Conservation (phyloP, 352 stramenopile genomes). For the Globisporangium spinosum region DNA sequence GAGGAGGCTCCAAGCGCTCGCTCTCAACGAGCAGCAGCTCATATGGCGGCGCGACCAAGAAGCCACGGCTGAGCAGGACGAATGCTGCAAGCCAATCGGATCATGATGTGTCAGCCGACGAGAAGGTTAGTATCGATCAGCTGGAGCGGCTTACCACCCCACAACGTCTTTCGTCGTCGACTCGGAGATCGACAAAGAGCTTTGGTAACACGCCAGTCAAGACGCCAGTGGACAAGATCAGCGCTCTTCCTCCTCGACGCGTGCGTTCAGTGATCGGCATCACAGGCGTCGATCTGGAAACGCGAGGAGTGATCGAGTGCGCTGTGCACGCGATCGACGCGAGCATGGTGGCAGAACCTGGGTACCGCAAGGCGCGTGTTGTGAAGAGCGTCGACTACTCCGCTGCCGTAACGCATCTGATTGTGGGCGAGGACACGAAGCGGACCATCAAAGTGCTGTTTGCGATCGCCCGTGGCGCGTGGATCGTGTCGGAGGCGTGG, state of each 20-base stretch:
- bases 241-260: conserved; percentile 22
- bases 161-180: conserved; percentile 10
- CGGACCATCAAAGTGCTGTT: conserved; percentile 86
- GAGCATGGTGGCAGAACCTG: conserved; percentile 40
- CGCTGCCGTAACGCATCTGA: conserved; percentile 68
- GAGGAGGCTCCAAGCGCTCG: conserved; percentile 7
- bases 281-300: conserved; percentile 60
- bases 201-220: conserved; percentile 8
- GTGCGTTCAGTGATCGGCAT: conserved; percentile 69
- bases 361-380: conserved; percentile 64
- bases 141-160: conserved; percentile 15
- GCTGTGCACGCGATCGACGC: conserved; percentile 76
- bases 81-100: background rate
- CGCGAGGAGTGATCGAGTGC: conserved; percentile 60
- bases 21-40: conserved; percentile 3
- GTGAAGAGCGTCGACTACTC: conserved; percentile 76
- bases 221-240: conserved; percentile 20
- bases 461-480: conserved; percentile 71
- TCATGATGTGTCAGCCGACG: background rate
- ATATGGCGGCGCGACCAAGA: background rate
- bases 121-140: conserved; percentile 7
- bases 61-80: background rate
- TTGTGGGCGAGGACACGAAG: conserved; percentile 61
- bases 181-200: conserved; percentile 13
- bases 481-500: conserved; percentile 79